phyloP scores from a whole-genome alignment of 2,329 filamentous ascomycete species.

The Akanthomyces dipterigenus region DNA sequence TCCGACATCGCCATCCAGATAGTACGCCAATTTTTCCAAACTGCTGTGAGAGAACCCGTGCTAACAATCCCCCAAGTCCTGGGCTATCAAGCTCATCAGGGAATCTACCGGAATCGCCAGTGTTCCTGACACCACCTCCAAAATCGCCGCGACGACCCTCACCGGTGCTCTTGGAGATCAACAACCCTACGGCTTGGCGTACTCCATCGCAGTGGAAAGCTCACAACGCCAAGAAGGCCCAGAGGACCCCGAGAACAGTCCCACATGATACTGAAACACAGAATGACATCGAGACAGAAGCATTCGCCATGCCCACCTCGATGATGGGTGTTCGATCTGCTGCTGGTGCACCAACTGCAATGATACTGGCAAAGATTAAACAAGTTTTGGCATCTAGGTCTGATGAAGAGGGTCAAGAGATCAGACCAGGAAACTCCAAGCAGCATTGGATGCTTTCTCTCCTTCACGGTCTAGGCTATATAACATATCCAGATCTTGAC shows the following conservation, averaged over 20 bases:
- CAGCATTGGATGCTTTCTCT: constrained; percentile 57
- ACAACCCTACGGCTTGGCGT: constrained; percentile 13
- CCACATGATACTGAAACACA: neutral
- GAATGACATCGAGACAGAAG: neutral
- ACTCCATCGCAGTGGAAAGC: constrained; percentile 7
- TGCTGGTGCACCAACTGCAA: constrained; percentile 11
- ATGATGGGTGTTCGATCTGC: constrained; percentile 11
- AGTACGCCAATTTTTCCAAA: constrained; percentile 18
- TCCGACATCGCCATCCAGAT: constrained; percentile 22
- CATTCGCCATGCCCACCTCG: neutral
- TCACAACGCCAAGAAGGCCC: neutral
- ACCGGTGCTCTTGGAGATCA: neutral
- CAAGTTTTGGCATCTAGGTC: neutral
- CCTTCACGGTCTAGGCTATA: constrained; percentile 38
- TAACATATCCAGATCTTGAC: neutral
- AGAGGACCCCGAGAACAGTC: neutral
- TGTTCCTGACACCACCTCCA: constrained; percentile 8
- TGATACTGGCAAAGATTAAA: constrained; percentile 16
- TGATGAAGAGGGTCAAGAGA: constrained; percentile 41
- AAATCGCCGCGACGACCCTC: constrained; percentile 13
- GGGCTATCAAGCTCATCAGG: neutral
- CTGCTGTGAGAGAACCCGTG: neutral
- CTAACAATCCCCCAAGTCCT: neutral
- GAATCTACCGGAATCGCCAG: neutral
- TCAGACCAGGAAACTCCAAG: constrained; percentile 47